phyloP scores from a whole-genome alignment of 2,329 filamentous ascomycete species.

The Colletotrichum sp. region DNA sequence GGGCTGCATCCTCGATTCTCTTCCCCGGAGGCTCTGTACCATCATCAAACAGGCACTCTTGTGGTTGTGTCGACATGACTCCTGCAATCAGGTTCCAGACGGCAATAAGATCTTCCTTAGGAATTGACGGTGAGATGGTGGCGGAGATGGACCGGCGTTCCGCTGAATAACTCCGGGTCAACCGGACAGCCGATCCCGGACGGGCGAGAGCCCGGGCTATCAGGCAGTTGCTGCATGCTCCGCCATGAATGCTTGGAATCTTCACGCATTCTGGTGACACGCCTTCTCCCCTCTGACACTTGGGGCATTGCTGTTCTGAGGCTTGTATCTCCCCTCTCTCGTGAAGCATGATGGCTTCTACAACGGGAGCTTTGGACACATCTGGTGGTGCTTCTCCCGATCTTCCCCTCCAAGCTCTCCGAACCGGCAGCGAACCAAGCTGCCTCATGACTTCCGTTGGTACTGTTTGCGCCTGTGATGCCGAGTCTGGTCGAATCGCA shows the following conservation, averaged over 20 bases:
- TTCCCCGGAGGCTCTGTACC: conserved; percentile 25
- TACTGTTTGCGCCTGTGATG: background rate
- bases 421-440: background rate
- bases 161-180: conserved; percentile 11
- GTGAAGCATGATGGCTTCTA: conserved; percentile 29
- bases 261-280: conserved; percentile 29
- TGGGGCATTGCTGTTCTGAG: conserved; percentile 22
- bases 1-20: conserved; percentile 29
- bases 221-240: conserved; percentile 29
- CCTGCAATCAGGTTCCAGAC: conserved; percentile 31
- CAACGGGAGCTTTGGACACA: background rate
- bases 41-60: conserved; percentile 86
- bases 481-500: background rate
- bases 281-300: conserved; percentile 26
- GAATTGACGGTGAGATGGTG: conserved; percentile 19
- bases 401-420: background rate
- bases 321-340: conserved; percentile 25
- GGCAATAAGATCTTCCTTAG: conserved; percentile 28
- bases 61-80: conserved; percentile 98
- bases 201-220: conserved; percentile 22
- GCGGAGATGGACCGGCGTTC: conserved; percentile 20
- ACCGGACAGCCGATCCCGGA: background rate
- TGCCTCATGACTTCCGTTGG: background rate
- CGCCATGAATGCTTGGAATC: conserved; percentile 15
- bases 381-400: background rate